Base-by-base conservation (phyloP, 345 rosid species). In the Garcia nutans region DNA sequence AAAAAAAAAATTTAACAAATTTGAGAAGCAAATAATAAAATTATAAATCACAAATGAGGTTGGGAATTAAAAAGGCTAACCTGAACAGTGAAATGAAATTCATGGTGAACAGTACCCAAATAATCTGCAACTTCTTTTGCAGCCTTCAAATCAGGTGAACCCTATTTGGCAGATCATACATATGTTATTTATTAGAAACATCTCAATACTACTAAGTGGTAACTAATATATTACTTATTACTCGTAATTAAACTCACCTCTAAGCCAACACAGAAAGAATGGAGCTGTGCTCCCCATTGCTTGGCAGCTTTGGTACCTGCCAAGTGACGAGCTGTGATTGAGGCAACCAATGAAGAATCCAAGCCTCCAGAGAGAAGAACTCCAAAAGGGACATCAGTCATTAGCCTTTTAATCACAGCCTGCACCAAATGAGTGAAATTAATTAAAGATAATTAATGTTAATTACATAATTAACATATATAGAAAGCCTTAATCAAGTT, bases 361-460 rank as follows among this genome's bases (percentile, higher is more conserved):
- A 92, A 78, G 70, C 97, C 97, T 85, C 97, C 97, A 78, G 97
- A 92, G 57, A 90, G 82, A 56, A 92, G 94, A 59, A 92, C 97
- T 58, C 97, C 97, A 82, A 92, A 92, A 47, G 97, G 94, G 31
- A 92, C 97, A 84, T 92, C 97, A 5, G 97, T 90, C 94, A 92
- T 92, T 65, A 92, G 93, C 79, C 97, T 82, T 77, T 90, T 92
- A 62, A 85, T 52, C 64, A 92, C 93, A 83, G 97, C 97, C 95
- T 92, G 81, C 74, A 76, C 41, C 41, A 37, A 37, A 37, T 37
- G 41, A 37, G 41, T 5, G 41, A 37, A 37, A 37, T 37, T 37
- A 37, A 37, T 37, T 37, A 37, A 5, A 37, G 41, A 37, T 37
- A 37, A 37, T 37, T 37, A 37, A 37, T 37, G 7, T 37, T 37